A percentile compares a stretch with the other conserved stretches of the same genome.
These are phyloP conservation scores for Dictyostelium capitatum DNA, from an alignment of 78 protist genomes.

Conservation along the genomic window DNA sequence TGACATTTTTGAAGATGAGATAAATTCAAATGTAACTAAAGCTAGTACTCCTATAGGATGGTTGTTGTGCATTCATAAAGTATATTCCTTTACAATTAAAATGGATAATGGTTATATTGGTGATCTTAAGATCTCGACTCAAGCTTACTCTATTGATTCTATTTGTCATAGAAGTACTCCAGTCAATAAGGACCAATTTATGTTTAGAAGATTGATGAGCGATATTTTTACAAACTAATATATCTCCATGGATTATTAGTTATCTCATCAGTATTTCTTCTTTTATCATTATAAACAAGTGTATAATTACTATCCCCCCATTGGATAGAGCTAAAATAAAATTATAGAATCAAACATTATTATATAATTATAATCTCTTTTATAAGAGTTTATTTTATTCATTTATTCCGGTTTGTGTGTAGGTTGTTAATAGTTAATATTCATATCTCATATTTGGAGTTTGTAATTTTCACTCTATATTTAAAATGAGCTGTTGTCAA, in stretches of 20 bases:
- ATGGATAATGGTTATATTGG: background rate
- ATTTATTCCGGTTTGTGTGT: no score
- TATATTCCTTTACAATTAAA: background rate
- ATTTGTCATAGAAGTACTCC: background rate
- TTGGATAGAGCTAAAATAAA: no score
- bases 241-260: background rate
- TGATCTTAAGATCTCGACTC: background rate
- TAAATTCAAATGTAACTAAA: background rate
- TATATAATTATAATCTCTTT: no score
- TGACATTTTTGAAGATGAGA: background rate
- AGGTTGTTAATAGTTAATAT: no score
- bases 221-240: background rate
- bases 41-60: background rate
- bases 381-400: no score
- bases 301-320: no score
- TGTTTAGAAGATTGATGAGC: background rate
- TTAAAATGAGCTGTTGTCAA: conserved; percentile 80
- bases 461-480: no score
- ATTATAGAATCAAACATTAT: no score
- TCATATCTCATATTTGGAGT: no score
- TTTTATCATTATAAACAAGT: no score
- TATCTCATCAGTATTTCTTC: background rate
- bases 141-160: background rate
- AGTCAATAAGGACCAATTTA: background rate
- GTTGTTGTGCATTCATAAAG: background rate